Percentiles rank a stretch among this genome's conserved stretches.
Evolutionary conservation across 2,329 filamentous ascomycete species (phyloP).

Genomic region (Pseudogymnoascus sp.): DNA sequence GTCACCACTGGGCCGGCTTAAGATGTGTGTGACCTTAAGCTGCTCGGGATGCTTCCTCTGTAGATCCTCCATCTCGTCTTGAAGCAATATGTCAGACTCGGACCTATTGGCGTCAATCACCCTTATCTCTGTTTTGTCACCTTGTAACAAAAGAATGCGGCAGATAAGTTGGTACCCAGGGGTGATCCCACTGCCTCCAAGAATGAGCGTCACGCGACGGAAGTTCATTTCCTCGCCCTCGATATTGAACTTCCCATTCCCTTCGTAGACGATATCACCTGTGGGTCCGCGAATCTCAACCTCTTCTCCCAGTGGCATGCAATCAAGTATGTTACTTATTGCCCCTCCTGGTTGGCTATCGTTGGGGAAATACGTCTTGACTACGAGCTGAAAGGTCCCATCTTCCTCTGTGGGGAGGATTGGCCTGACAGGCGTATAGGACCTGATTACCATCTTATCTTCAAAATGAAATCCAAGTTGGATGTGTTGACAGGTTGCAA

Average conservation of each 20-base stretch:
- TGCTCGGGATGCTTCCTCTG: conserved; percentile 30
- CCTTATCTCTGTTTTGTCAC: conserved; percentile 32
- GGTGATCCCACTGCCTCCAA: conserved; percentile 44
- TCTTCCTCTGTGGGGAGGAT: conserved; percentile 32
- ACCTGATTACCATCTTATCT: conserved; percentile 42
- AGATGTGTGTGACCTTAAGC: conserved; percentile 38
- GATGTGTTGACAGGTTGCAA: conserved; percentile 44
- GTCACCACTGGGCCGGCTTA: conserved; percentile 35
- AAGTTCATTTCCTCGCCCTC: conserved; percentile 35
- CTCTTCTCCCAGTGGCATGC: conserved; percentile 38
- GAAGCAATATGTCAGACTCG: conserved; percentile 39
- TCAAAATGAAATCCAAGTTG: conserved; percentile 44
- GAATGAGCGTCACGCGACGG: conserved; percentile 37
- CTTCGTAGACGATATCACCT: conserved; percentile 42
- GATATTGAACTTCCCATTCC: conserved; percentile 38
- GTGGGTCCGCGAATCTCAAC: conserved; percentile 44
- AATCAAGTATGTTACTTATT: conserved; percentile 44
- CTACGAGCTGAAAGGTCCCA: conserved; percentile 39
- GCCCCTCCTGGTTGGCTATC: conserved; percentile 42
- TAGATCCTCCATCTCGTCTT: conserved; percentile 34
- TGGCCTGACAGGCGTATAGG: conserved; percentile 43
- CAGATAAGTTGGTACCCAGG: conserved; percentile 43
- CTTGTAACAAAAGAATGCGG: conserved; percentile 29
- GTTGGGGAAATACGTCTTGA: conserved; percentile 45
- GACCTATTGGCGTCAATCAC: conserved; percentile 41